These are phyloP conservation scores for Hypoxylon fragiforme DNA, from an alignment of 495 filamentous ascomycete species.

Conservation along the genomic window DNA sequence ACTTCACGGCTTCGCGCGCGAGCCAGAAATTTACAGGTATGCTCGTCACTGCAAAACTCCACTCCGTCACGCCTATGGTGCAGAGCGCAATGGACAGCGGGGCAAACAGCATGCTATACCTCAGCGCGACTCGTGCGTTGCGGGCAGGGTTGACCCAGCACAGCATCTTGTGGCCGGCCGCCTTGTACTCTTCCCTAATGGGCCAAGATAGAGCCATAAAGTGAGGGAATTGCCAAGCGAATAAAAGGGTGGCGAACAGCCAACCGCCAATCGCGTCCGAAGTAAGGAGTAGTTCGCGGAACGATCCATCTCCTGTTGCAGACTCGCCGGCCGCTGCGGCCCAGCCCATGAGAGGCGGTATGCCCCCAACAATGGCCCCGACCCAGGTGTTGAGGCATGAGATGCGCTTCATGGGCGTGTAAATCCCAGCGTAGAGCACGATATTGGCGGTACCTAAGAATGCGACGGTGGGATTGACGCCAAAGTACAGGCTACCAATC, in stretches of 20 bases:
- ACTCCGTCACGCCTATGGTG: conserved; percentile 81
- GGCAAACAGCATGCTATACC: conserved; percentile 86
- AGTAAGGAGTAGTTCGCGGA: conserved; percentile 73
- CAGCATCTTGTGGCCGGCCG: conserved; percentile 89
- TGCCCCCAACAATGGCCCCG: conserved; percentile 88
- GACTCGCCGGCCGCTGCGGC: conserved; percentile 87
- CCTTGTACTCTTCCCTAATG: conserved; percentile 86
- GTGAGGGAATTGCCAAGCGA: conserved; percentile 97
- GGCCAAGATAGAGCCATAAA: conserved; percentile 90
- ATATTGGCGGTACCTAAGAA: conserved; percentile 87
- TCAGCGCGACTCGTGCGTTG: conserved; percentile 81
- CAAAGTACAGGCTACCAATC: conserved; percentile 72
- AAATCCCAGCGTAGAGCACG: conserved; percentile 82
- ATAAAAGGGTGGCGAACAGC: conserved; percentile 81
- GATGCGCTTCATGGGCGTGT: conserved; percentile 89
- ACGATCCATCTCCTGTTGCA: conserved; percentile 70
- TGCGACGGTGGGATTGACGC: conserved; percentile 91
- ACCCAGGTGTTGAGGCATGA: conserved; percentile 93
- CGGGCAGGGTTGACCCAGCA: conserved; percentile 81
- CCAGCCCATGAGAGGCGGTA: conserved; percentile 98
- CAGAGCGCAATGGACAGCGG: conserved; percentile 85
- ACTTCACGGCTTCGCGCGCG: conserved; percentile 74
- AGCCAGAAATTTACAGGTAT: conserved; percentile 86
- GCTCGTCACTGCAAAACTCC: conserved; percentile 81
- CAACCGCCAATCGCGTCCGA: conserved; percentile 76